These are phyloP conservation scores for Chlorella sp. DNA, from an alignment of 139 green algal genomes.

Conservation along the genomic window DNA sequence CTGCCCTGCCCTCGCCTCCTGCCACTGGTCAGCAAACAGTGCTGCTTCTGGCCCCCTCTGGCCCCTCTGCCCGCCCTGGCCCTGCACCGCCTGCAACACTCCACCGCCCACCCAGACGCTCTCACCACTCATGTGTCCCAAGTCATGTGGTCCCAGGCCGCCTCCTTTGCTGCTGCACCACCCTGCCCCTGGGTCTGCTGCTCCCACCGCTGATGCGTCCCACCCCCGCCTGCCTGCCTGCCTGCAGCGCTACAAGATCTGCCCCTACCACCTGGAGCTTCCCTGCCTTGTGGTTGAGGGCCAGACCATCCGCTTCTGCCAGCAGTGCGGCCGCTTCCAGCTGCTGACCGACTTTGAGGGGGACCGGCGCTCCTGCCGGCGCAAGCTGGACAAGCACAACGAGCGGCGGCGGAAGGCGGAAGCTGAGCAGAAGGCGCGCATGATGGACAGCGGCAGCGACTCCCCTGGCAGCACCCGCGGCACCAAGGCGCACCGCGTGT, in stretches of 20 bases:
- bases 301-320: slow-evolving; percentile 54
- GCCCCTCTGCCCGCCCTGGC: no score
- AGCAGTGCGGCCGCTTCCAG: slow-evolving; percentile 53
- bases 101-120: no score
- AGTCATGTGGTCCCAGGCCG: no score
- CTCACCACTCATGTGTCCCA: no score
- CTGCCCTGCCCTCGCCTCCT: no score
- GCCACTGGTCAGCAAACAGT: no score
- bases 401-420: slow-evolving; percentile 55
- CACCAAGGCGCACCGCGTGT: slow-evolving; percentile 12
- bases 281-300: slow-evolving; percentile 49
- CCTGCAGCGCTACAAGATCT: slow-evolving; percentile 82
- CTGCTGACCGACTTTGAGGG: slow-evolving; percentile 58
- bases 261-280: slow-evolving; percentile 77
- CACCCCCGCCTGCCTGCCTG: neutral
- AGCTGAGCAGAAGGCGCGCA: slow-evolving; percentile 10
- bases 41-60: no score
- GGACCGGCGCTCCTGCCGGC: slow-evolving; percentile 50
- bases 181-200: no score
- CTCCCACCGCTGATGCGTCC: neutral
- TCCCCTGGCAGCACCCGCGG: neutral
- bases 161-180: no score
- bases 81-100: no score
- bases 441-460: slow-evolving; percentile 33
- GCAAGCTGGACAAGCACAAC: slow-evolving; percentile 74